Evolutionary conservation across 1,284 basidiomycete species (phyloP).

Genomic region (Cerrena zonata): DNA sequence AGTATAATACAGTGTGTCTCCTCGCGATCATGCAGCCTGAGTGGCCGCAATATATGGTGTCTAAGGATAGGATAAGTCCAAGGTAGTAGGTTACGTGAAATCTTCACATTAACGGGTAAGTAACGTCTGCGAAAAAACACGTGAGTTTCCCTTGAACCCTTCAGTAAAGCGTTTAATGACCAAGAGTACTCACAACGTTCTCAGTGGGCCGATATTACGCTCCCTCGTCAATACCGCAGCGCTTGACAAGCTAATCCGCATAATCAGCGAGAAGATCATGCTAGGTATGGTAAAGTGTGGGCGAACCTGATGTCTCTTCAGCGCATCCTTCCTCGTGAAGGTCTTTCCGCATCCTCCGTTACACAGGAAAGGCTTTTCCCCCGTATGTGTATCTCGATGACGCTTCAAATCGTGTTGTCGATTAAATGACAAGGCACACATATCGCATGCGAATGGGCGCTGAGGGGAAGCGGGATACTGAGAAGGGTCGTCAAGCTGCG

Average conservation of each 20-base stretch:
- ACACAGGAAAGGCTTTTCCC: conserved; percentile 74
- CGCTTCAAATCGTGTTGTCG: conserved; percentile 77
- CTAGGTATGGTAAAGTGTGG: conserved; percentile 1
- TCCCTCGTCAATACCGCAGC: conserved; percentile 65
- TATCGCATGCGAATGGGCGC: conserved; percentile 68
- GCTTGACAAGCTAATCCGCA: conserved; percentile 59
- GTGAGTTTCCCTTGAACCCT: background rate
- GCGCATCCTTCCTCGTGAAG: conserved; percentile 75
- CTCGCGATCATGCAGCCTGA: background rate
- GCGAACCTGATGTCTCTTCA: conserved; percentile 73
- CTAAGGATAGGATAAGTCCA: conserved; percentile 15
- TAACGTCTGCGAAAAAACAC: conserved; percentile 13
- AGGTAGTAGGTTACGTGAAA: conserved; percentile 11
- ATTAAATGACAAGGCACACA: conserved; percentile 77
- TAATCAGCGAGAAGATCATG: background rate
- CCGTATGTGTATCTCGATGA: conserved; percentile 74
- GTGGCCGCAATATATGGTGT: no score
- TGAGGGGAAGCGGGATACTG: conserved; percentile 65
- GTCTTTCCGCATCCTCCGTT: conserved; percentile 78
- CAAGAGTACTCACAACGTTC: conserved; percentile 2
- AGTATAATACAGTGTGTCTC: conserved; percentile 5
- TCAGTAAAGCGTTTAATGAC: background rate
- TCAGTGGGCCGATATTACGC: conserved; percentile 31
- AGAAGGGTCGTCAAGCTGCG: conserved; percentile 24
- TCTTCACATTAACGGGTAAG: conserved; percentile 17